phyloP scores from a whole-genome alignment of 805 yeast species.

The Peterozyma toletana region DNA sequence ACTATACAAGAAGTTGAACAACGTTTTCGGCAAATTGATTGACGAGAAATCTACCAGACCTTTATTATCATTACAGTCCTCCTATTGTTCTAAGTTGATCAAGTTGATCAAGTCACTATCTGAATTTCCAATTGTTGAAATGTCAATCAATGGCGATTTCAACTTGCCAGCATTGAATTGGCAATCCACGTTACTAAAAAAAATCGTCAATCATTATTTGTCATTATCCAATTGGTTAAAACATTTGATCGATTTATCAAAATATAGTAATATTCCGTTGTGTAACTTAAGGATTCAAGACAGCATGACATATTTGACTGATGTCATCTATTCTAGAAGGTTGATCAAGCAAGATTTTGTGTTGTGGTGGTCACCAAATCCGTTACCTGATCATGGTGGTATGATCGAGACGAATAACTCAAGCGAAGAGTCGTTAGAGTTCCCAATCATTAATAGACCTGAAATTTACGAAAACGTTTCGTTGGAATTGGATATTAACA shows the following conservation, averaged over 20 bases:
- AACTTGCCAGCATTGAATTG: constrained; percentile 73
- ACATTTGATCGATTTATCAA: constrained; percentile 57
- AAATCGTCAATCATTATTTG: constrained; percentile 64
- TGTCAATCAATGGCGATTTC: constrained; percentile 46
- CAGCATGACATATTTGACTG: constrained; percentile 72
- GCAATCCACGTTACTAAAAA: constrained; percentile 61
- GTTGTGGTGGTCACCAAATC: constrained; percentile 89
- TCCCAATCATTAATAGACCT: constrained; percentile 69
- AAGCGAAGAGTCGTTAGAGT: constrained; percentile 49
- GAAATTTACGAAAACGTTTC: constrained; percentile 75
- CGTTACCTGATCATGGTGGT: constrained; percentile 83
- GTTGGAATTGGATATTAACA: constrained; percentile 71
- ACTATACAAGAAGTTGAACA: constrained; percentile 52
- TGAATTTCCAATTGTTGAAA: constrained; percentile 57
- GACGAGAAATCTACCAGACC: constrained; percentile 63
- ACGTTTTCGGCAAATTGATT: constrained; percentile 44
- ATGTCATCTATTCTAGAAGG: constrained; percentile 78
- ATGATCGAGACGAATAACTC: constrained; percentile 19
- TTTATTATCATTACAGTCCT: constrained; percentile 69
- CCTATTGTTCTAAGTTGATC: constrained; percentile 40
- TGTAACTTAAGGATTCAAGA: constrained; percentile 73
- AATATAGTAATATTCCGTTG: constrained; percentile 75
- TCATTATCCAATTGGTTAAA: constrained; percentile 68
- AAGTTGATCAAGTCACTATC: constrained; percentile 37
- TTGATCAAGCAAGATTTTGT: constrained; percentile 59